Base-by-base conservation (phyloP, 345 rosid genomes). In the Populus pruinosa region DNA sequence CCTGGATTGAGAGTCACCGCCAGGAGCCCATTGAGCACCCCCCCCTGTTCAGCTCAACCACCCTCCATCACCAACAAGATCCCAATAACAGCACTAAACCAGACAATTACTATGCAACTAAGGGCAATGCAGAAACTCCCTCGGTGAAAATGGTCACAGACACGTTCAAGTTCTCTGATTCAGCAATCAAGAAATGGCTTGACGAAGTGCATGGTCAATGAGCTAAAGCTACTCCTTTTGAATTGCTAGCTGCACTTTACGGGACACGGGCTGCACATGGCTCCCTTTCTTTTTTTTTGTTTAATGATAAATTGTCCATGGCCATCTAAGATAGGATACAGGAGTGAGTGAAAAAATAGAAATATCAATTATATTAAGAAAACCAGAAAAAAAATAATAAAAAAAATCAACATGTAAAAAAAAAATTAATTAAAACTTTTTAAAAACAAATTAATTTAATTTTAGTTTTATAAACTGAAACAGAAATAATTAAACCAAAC, bases 101-200 rank as follows among this genome's bases (percentile, higher is more conserved):
- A 21, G 9, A 31, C 14, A 43, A 12, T 59, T 63, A 71, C 68
- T 76, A 79, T 21, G 83, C 76, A 35, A 33, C 72, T 53, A 86
- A 80, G 62, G 33, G 68, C 4, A 47, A 16, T 5, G 41, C 75
- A 35, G 66, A 62, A 62, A 31, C 73, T 44, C 82, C 83, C 35
- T 20, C 79, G 0, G 74, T 39, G 70, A 72, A 80, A 79, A 87
- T 86, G 85, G 83, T 86, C 65, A 82, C 88, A 0, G 86, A 88
- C 73, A 87, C 92, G 23, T 91, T 91, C 80, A 84, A 38, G 76
- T 91, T 91, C 83, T 81, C 93, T 0, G 68, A 53, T 47, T 79
- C 87, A 29, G 69, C 77, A 13, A 49, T 75, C 78, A 50, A 35
- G 71, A 56, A 75, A 67, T 75, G 82, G 23, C 47, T 88, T 41